Evolutionary conservation across 345 rosid genomes (phyloP).

Genomic region (Microthlaspi erraticum): DNA sequence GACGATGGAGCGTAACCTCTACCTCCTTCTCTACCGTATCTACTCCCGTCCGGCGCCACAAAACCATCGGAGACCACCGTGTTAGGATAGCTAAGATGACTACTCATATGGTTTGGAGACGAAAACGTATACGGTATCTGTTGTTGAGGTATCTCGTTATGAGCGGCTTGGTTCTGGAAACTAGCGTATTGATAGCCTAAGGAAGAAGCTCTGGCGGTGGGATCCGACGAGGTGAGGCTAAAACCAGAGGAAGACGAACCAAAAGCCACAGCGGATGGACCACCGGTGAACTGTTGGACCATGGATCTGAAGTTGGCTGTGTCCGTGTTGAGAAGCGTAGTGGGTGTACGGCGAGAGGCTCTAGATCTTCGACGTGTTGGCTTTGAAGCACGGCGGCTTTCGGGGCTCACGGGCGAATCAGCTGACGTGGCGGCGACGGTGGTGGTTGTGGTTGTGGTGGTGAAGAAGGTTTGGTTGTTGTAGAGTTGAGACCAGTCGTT

Average conservation of each 20-base stretch:
- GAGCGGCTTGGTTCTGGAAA: constrained; percentile 23
- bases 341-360: constrained; percentile 90
- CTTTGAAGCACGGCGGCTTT: constrained; percentile 42
- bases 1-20: constrained; percentile 30
- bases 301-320: constrained; percentile 89
- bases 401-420: constrained; percentile 26
- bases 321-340: constrained; percentile 85
- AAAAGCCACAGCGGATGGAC: constrained; percentile 84
- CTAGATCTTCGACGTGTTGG: constrained; percentile 84
- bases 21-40: constrained; percentile 30
- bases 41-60: constrained; percentile 19
- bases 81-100: constrained; percentile 30
- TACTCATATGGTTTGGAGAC: neutral
- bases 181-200: constrained; percentile 29
- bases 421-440: constrained; percentile 37
- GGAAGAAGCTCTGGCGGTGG: constrained; percentile 17
- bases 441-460: constrained; percentile 46
- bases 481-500: constrained; percentile 44
- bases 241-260: constrained; percentile 55
- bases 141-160: constrained; percentile 19
- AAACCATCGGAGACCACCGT: constrained; percentile 29
- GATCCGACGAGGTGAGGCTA: constrained; percentile 34
- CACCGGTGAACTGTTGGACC: constrained; percentile 96
- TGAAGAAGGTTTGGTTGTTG: constrained; percentile 44
- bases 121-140: constrained; percentile 31